Evolutionary conservation across 192 early-diverging fungal species (phyloP), one percentile per base, ranked within the genome.

Genomic region (Spinellus fusiger): DNA sequence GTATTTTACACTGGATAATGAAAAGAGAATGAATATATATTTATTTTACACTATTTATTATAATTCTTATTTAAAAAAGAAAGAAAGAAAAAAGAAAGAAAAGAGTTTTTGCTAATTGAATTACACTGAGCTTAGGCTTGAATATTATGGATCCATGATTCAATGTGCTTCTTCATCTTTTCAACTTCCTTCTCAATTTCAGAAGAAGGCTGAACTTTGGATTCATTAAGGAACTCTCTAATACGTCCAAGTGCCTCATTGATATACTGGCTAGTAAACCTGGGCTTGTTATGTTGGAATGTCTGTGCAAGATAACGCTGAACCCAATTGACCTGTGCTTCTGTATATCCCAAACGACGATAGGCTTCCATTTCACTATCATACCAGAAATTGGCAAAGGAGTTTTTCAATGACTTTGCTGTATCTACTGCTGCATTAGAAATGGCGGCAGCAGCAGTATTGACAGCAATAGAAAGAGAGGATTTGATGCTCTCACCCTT

Each of bases 321-420:
- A 26, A 61, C 51, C 59, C 59, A 61, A 20, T 61, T 32, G 15
- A 61, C 34, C 13, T 61, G 59, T 16, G 23, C 49, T 37, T 61
- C 59, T 50, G 59, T 51, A 23, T 61, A 61, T 27, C 59, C 59
- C 27, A 61, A 9, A 7, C 12, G 20, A 25, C 49, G 49, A 25
- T 50, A 50, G 20, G 34, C 20, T n/a, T 61, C 48, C 12, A n/a
- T 33, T 1, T 49, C 47, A 8, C 27, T 50, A 5, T 49, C 31
- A 16, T 44, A 18, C 59, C 49, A 52, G 15, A 23, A 50, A 27
- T 50, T 29, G 18, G 34, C 49, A 28, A 61, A 61, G 4, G 22
- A 31, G 16, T 18, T 16, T 12, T 27, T 26, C 4, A n/a, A 22
- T 22, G 2, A 16, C 5, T 12, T 9, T n/a, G 23, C 29, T 8